These are phyloP conservation scores for Eucalyptus paniculata DNA, from an alignment of 345 rosid species.

Conservation along the genomic window DNA sequence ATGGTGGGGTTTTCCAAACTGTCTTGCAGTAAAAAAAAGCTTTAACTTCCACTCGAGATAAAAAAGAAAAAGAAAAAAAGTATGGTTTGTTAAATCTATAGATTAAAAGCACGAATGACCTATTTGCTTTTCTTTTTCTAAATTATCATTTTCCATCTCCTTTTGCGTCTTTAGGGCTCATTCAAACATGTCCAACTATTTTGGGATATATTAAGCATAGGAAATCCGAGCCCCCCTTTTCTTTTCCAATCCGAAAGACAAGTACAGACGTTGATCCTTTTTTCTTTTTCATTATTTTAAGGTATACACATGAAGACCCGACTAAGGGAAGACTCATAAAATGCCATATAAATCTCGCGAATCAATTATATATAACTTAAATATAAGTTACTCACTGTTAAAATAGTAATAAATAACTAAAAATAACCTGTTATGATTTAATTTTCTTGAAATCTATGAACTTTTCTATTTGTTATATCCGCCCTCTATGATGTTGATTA, in stretches of 20 bases:
- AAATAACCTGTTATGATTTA: neutral
- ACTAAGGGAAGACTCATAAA: neutral
- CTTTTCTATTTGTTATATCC: neutral
- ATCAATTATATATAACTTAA: neutral
- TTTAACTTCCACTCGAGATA: neutral
- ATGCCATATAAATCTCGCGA: neutral
- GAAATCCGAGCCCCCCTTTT: neutral
- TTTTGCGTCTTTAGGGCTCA: neutral
- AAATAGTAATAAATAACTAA: neutral
- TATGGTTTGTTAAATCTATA: neutral
- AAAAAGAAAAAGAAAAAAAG: neutral
- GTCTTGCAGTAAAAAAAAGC: neutral
- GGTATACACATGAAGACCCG: neutral
- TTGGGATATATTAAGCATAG: neutral
- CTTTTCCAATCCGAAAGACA: neutral
- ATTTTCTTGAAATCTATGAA: neutral
- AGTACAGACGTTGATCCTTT: neutral
- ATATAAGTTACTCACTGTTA: neutral
- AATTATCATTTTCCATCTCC: neutral
- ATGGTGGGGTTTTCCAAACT: neutral
- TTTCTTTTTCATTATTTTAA: neutral
- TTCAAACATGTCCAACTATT: neutral
- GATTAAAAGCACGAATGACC: neutral
- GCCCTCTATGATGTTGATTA: fast-evolving
- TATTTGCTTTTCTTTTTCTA: neutral